Evolutionary conservation across 805 yeast genomes (phyloP), one percentile per base, ranked within the genome.

Genomic region (Phaffomyces thermotolerans): DNA sequence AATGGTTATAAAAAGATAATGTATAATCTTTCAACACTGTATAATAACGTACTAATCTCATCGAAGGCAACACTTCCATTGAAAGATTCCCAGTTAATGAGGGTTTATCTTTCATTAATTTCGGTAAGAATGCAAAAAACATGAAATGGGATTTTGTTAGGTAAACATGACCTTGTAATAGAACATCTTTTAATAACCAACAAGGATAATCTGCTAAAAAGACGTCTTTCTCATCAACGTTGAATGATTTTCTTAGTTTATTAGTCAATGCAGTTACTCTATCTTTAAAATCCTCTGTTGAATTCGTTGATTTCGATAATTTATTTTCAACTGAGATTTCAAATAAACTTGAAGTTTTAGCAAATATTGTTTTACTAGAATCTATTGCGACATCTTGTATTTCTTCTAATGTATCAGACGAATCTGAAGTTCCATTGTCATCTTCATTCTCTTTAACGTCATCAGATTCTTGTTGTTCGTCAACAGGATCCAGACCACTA

Each of bases 91-190:
- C 85, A 4, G 77, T 59, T 49, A 69, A 64, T 17, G 76, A 56
- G 4, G 71, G 57, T 4, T 67, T 64, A 3, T 73, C 71, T n/a
- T 52, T 46, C n/a, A 41, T 52, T 40, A 17, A 6, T 9, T 75
- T 73, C 0, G 97, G 96, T 9, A 91, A 61, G 52, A 78, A 79
- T 0, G 96, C 93, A 64, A 83, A 83, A 57, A 86, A 91, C 36
- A 87, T 64, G 6, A 90, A 58, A 48, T 76, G 76, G 14, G 72
- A 66, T 36, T 68, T 62, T 1, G 97, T 89, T 23, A 91, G 61
- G 52, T 84, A 84, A 15, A 89, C 60, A 53, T 84, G 90, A 3
- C 98, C 98, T 61, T 88, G 96, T 23, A 89, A 65, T 24, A 91
- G 66, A 0, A 90, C 93, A 53, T 86, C 95, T 47, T 80, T 76